Percentiles rank a stretch among this genome's conserved stretches.
Conservation (phyloP, 2,329 filamentous ascomycete species). For the Zelopaecilomyces penicillatus region DNA sequence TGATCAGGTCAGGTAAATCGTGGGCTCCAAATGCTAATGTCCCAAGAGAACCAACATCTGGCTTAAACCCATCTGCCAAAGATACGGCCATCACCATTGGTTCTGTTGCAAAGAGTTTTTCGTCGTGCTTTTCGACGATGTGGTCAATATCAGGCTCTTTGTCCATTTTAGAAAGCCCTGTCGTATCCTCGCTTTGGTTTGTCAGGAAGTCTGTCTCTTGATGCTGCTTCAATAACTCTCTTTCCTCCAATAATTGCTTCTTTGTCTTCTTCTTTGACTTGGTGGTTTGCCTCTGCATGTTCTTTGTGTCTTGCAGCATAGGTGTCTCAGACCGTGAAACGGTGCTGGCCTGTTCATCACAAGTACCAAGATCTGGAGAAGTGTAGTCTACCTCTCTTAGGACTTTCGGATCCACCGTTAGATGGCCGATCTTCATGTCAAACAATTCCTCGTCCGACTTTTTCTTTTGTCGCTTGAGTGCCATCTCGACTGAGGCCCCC, state of each 20-base stretch:
- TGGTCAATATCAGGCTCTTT: slow-evolving; percentile 20
- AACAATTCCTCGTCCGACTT: slow-evolving; percentile 74
- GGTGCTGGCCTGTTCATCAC: slow-evolving; percentile 33
- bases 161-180: slow-evolving; percentile 22
- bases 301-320: slow-evolving; percentile 31
- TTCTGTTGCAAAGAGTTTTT: slow-evolving; percentile 41
- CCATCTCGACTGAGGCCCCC: slow-evolving; percentile 54
- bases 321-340: slow-evolving; percentile 41
- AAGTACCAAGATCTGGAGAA: slow-evolving; percentile 36
- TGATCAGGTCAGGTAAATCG: slow-evolving; percentile 42
- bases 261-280: slow-evolving; percentile 70
- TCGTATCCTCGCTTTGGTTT: slow-evolving; percentile 33
- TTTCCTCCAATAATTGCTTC: slow-evolving; percentile 65
- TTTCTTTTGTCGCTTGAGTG: slow-evolving; percentile 75
- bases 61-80: slow-evolving; percentile 35
- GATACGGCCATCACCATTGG: slow-evolving; percentile 36
- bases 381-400: slow-evolving; percentile 42
- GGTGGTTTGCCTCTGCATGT: slow-evolving; percentile 45
- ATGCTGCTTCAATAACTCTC: slow-evolving; percentile 50
- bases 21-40: slow-evolving; percentile 33
- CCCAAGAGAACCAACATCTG: slow-evolving; percentile 38
- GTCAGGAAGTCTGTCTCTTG: slow-evolving; percentile 37
- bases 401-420: slow-evolving; percentile 41
- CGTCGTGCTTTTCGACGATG: slow-evolving; percentile 42
- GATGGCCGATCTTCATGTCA: slow-evolving; percentile 48